A percentile compares a stretch with the other conserved stretches of the same genome.
Conservation (phyloP, 495 filamentous ascomycete species). For the Acidiella bohemica region DNA sequence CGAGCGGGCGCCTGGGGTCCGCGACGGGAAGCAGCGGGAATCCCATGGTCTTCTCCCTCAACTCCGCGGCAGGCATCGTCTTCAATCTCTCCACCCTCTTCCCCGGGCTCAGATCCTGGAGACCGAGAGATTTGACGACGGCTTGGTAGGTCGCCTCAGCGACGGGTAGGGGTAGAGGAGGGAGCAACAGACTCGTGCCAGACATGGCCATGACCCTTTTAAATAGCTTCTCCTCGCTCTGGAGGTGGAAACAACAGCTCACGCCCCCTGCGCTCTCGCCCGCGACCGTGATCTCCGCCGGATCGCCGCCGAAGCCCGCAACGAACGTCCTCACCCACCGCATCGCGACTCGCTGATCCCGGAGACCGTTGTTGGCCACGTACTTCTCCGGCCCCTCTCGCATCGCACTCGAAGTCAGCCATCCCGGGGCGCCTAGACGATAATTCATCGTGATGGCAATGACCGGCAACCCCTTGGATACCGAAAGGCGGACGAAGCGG, state of each 20-base stretch:
- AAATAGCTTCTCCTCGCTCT: constrained; percentile 30
- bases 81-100: constrained; percentile 28
- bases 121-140: constrained; percentile 28
- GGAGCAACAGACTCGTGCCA: constrained; percentile 28
- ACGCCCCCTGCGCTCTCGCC: constrained; percentile 26
- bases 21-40: constrained; percentile 22
- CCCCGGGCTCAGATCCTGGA: constrained; percentile 21
- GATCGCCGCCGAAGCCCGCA: constrained; percentile 24
- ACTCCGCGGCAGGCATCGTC: constrained; percentile 26
- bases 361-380: constrained; percentile 21
- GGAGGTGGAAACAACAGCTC: constrained; percentile 31
- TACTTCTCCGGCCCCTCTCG: constrained; percentile 20
- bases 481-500: constrained; percentile 19
- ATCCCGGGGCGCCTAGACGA: constrained; percentile 18
- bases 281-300: constrained; percentile 23
- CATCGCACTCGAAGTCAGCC: constrained; percentile 20
- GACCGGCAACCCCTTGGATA: constrained; percentile 3
- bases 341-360: constrained; percentile 24
- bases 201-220: constrained; percentile 32
- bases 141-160: constrained; percentile 31
- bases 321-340: constrained; percentile 25
- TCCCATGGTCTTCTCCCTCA: constrained; percentile 21
- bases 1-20: constrained; percentile 30
- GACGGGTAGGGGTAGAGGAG: constrained; percentile 23
- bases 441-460: constrained; percentile 13